Conservation (phyloP, 2,329 filamentous ascomycete genomes). For the Xylaria sp. region DNA sequence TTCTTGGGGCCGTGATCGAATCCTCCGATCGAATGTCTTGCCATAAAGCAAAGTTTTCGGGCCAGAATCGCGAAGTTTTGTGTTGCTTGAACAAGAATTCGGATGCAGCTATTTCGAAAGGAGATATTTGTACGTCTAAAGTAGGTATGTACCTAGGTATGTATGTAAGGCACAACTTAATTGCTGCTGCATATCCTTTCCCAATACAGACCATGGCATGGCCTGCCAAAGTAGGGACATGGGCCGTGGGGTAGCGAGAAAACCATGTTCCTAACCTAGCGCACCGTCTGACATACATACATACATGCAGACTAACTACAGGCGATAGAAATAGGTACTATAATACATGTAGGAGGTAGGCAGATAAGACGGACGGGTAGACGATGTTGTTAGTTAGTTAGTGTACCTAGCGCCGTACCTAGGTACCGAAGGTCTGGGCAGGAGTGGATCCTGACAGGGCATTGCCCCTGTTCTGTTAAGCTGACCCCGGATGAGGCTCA, state of each 20-base stretch:
- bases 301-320: neutral
- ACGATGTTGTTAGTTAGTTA: neutral
- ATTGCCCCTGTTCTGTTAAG: slow-evolving; percentile 11
- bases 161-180: slow-evolving; percentile 17
- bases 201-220: slow-evolving; percentile 2
- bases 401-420: slow-evolving; percentile 4
- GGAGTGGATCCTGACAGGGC: slow-evolving; percentile 17
- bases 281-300: neutral
- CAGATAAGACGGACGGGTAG: neutral
- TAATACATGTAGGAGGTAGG: neutral
- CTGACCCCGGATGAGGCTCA: slow-evolving; percentile 34
- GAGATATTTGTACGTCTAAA: neutral
- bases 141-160: neutral
- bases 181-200: slow-evolving; percentile 8
- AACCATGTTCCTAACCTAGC: neutral
- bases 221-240: neutral
- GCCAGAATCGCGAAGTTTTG: neutral
- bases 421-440: slow-evolving; percentile 31
- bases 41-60: neutral
- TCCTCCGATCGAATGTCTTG: slow-evolving; percentile 16
- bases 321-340: too few species aligned
- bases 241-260: neutral
- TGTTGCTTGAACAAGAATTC: neutral
- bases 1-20: slow-evolving; percentile 8
- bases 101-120: neutral